phyloP scores from a whole-genome alignment of 192 early-diverging fungal species.

The Oehlia diaphana region DNA sequence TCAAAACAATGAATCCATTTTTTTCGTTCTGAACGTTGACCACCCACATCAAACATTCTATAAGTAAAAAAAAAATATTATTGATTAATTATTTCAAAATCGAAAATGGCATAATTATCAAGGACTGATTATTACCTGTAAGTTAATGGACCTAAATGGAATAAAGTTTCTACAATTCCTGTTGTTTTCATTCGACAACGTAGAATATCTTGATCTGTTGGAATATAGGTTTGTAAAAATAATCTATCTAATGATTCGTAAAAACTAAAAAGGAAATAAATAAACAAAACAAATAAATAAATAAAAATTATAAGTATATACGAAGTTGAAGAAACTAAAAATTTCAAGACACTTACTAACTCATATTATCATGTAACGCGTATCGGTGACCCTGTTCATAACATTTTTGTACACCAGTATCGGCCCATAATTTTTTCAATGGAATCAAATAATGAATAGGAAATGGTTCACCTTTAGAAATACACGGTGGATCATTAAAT shows the following conservation, averaged over 20 bases:
- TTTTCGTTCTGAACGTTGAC: conserved; percentile 96
- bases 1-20: conserved; percentile 99
- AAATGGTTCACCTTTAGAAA: conserved; percentile 84
- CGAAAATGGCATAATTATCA: background rate
- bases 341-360: conserved; percentile 63
- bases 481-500: conserved; percentile 76
- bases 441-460: conserved; percentile 77
- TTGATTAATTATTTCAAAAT: background rate
- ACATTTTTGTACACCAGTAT: conserved; percentile 80
- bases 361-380: conserved; percentile 94
- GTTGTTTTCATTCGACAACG: conserved; percentile 96
- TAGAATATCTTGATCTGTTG: conserved; percentile 95
- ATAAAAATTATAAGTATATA: background rate
- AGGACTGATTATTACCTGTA: conserved; percentile 44
- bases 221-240: conserved; percentile 73
- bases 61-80: background rate
- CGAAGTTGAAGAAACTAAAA: conserved; percentile 15
- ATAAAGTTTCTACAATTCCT: conserved; percentile 93
- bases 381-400: conserved; percentile 83
- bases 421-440: conserved; percentile 80
- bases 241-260: conserved; percentile 91
- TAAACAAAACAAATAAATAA: no score
- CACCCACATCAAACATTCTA: conserved; percentile 97
- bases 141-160: conserved; percentile 86
- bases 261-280: conserved; percentile 58